Conservation (phyloP, 345 rosid species). For the Ceriops zippeliana region DNA sequence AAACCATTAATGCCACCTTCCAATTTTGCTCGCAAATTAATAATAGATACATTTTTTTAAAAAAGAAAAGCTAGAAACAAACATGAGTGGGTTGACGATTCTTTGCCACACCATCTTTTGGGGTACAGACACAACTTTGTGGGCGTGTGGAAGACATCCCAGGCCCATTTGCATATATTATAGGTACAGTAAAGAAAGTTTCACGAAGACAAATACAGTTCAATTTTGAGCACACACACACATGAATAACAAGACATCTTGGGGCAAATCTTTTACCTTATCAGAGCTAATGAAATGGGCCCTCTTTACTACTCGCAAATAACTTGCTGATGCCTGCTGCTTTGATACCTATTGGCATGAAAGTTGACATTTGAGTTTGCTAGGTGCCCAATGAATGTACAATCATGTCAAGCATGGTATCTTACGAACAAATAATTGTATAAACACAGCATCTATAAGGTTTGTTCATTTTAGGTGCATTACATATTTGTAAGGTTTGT, state of each 20-base stretch:
- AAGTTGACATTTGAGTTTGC: neutral
- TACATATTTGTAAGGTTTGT: too few relatives aligned
- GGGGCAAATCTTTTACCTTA: conserved; percentile 47
- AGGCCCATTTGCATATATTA: too few relatives aligned
- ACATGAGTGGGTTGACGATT: neutral
- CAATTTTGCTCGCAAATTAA: neutral
- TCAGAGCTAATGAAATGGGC: conserved; percentile 90
- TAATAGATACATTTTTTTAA: neutral
- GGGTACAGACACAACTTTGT: neutral
- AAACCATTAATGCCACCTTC: conserved; percentile 6
- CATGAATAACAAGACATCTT: neutral
- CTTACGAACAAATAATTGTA: too few relatives aligned
- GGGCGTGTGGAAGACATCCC: neutral
- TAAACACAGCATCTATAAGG: too few relatives aligned
- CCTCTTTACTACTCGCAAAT: conserved; percentile 78
- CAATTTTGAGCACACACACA: neutral
- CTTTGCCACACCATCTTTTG: neutral
- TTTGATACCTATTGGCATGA: conserved; percentile 63
- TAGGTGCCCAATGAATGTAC: neutral
- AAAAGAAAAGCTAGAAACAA: too few relatives aligned
- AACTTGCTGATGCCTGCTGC: conserved; percentile 76
- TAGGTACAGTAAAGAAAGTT: too few relatives aligned
- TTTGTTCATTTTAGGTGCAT: too few relatives aligned
- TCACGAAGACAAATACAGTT: neutral
- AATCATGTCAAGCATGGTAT: neutral